A percentile compares a stretch with the other conserved stretches of the same genome.
These are phyloP conservation scores for Raphanus sativus DNA, from an alignment of 345 rosid species.

Conservation along the genomic window DNA sequence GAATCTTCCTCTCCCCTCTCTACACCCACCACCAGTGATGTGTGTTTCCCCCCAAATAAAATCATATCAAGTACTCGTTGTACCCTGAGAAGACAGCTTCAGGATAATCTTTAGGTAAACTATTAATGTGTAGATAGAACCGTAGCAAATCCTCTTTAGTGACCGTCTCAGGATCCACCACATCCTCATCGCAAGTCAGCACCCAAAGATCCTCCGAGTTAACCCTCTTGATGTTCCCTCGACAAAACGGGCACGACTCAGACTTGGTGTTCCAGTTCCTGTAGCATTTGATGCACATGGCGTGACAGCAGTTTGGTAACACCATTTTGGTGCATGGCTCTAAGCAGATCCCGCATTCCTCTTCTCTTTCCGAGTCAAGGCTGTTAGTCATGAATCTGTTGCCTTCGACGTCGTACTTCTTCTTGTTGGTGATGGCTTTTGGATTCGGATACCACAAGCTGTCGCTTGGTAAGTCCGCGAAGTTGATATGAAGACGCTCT, in stretches of 20 bases:
- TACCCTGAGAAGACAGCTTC: conserved; percentile 79
- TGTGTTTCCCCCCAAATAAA: background rate
- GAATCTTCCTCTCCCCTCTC: conserved; percentile 45
- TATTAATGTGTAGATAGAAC: conserved; percentile 77
- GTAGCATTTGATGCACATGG: conserved; percentile 97
- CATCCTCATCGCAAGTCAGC: conserved; percentile 77
- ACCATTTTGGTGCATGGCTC: conserved; percentile 96
- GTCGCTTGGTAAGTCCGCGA: conserved; percentile 45
- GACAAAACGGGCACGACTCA: conserved; percentile 94
- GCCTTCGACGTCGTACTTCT: conserved; percentile 46
- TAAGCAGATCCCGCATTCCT: conserved; percentile 96
- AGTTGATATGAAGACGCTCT: conserved; percentile 60
- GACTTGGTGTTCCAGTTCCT: conserved; percentile 91
- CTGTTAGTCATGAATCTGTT: conserved; percentile 41
- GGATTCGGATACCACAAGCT: conserved; percentile 31
- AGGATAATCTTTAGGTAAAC: conserved; percentile 79
- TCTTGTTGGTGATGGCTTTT: conserved; percentile 41
- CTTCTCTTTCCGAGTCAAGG: conserved; percentile 77
- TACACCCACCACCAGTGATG: conserved; percentile 44
- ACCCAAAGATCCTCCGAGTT: conserved; percentile 98
- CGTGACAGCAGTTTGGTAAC: conserved; percentile 87
- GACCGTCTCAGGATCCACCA: conserved; percentile 70
- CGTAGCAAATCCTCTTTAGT: conserved; percentile 65
- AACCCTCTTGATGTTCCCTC: conserved; percentile 92
- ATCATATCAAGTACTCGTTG: conserved; percentile 80